Base-by-base conservation (phyloP, 768 basidiomycete species). In the Psilocybe sp. region DNA sequence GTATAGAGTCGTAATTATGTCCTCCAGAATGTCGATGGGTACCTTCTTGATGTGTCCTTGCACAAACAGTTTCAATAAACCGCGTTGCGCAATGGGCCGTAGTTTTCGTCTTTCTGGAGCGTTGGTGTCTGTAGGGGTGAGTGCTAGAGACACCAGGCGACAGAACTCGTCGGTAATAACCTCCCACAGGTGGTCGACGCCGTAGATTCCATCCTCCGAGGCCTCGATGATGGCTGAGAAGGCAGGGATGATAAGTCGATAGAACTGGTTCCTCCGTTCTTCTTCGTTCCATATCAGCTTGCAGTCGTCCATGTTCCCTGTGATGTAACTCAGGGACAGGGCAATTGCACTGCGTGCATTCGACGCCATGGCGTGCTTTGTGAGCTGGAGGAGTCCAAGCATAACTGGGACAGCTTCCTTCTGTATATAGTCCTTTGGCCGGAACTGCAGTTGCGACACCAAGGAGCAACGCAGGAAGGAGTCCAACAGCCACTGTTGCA, bases 401-500 rank as follows among this genome's bases (percentile, higher is more conserved):
- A 72, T 59, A 34, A 69, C 57, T 11, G 71, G 69, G 14, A 73
- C 60, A n/a, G 68, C 68, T 37, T 62, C 60, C 20, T 54, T 55
- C 3, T 57, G 57, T 2, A 71, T 69, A 45, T 68, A 60, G 32
- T 65, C 64, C 33, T 68, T 64, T 10, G 67, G 63, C 4, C 62
- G 64, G 5, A 58, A 56, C 2, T 67, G 63, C 54, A 68, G 61
- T 42, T 66, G 67, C 67, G 69, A 72, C n/a, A 55, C 58, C 31
- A 64, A 54, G 12, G 67, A 56, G 19, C 67, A 65, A 19, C 69
- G 68, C 19, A 69, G 62, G 44, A 72, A 63, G 20, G 69, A 71
- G 45, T 72, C 71, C 2, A 74, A 60, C 16, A 74, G 56, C 60
- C 67, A 71, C 6, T 59, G 66, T 44, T 69, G 62, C 2, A 65